phyloP scores from a whole-genome alignment of 345 rosid species.

The Excoecaria agallocha region DNA sequence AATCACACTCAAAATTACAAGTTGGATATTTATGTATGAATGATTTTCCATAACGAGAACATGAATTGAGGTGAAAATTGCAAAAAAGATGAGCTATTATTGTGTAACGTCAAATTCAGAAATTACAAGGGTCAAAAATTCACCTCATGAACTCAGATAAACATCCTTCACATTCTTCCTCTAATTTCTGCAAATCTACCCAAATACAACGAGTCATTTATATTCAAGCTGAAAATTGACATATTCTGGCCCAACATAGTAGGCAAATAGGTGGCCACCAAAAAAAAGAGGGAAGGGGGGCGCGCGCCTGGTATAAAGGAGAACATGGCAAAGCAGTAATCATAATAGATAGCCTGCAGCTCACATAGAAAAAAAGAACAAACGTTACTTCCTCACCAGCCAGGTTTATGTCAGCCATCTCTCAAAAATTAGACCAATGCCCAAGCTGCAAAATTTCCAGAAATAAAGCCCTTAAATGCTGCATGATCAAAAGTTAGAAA shows the following conservation, averaged over 20 bases:
- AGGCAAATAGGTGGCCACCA: no score
- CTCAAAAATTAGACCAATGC: neutral
- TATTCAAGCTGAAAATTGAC: neutral
- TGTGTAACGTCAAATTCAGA: neutral
- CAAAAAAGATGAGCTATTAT: neutral
- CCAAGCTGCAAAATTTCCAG: neutral
- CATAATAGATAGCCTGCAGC: constrained; percentile 3
- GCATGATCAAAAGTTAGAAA: neutral
- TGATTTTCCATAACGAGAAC: neutral
- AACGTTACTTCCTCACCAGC: neutral
- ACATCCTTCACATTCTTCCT: neutral
- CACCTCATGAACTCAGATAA: neutral
- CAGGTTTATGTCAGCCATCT: neutral
- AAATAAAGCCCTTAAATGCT: constrained; percentile 6
- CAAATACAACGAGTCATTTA: neutral
- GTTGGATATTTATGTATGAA: neutral
- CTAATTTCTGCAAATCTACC: neutral
- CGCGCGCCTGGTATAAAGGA: no score
- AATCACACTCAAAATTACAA: no score
- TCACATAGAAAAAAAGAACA: neutral
- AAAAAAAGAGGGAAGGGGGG: no score
- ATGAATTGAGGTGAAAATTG: neutral
- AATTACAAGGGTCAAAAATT: neutral
- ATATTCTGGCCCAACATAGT: neutral
- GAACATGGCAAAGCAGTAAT: neutral